Conservation (phyloP, 2,329 filamentous ascomycete species). For the Fusarium dlaminii region DNA sequence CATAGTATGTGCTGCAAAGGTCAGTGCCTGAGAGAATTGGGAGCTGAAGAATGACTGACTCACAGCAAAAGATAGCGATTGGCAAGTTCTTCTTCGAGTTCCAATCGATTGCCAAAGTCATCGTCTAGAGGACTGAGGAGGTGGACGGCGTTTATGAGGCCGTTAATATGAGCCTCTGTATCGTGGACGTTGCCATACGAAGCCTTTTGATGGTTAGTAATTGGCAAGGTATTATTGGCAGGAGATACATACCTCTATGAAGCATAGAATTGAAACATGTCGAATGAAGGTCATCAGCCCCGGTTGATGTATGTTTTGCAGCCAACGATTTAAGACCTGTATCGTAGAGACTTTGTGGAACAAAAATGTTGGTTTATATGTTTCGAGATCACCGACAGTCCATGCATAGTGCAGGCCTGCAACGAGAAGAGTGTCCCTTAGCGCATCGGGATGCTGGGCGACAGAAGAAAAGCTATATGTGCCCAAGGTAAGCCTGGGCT, state of each 20-base stretch:
- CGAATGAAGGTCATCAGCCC: slow-evolving; percentile 31
- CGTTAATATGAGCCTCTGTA: slow-evolving; percentile 34
- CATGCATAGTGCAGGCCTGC: slow-evolving; percentile 38
- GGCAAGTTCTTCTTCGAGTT: slow-evolving; percentile 31
- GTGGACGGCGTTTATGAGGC: slow-evolving; percentile 25
- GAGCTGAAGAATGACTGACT: not conserved
- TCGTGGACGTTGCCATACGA: slow-evolving; percentile 28
- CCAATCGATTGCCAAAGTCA: not conserved
- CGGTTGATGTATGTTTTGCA: slow-evolving; percentile 3
- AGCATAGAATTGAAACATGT: slow-evolving; percentile 31
- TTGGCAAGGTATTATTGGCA: fast-evolving
- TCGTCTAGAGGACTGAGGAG: slow-evolving; percentile 18
- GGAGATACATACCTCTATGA: slow-evolving; percentile 18
- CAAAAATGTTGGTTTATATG: slow-evolving; percentile 31
- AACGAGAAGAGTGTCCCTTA: slow-evolving; percentile 32
- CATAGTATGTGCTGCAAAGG: slow-evolving; percentile 19
- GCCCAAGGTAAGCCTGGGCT: fast-evolving
- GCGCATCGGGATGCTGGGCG: slow-evolving; percentile 29
- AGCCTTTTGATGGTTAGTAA: not conserved
- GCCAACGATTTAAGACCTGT: slow-evolving; percentile 26
- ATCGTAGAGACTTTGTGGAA: slow-evolving; percentile 37
- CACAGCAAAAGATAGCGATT: slow-evolving; percentile 37
- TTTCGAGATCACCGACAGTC: slow-evolving; percentile 27
- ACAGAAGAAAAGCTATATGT: slow-evolving; percentile 16
- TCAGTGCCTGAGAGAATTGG: not conserved